These are phyloP conservation scores for Xylaria sp. DNA, from an alignment of 2,329 filamentous ascomycete species.

Conservation along the genomic window DNA sequence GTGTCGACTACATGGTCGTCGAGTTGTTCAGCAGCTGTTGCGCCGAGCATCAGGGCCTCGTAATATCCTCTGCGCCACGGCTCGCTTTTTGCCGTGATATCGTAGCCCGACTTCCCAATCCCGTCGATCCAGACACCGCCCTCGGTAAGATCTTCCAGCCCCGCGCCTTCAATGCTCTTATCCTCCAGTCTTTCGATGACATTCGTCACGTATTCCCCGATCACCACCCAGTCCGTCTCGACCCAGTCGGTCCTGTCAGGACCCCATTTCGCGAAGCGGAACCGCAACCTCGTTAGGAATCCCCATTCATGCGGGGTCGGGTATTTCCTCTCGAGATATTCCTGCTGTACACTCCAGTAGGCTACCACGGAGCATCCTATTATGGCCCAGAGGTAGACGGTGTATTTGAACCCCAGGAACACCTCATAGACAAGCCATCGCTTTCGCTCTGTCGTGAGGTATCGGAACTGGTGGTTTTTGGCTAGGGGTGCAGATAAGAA, in stretches of 20 bases:
- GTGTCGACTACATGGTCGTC: conserved; percentile 81
- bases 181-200: conserved; percentile 77
- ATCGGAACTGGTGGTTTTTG: conserved; percentile 67
- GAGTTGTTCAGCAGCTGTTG: conserved; percentile 79
- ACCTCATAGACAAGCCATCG: conserved; percentile 76
- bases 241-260: conserved; percentile 64
- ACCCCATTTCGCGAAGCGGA: conserved; percentile 71
- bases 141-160: conserved; percentile 65
- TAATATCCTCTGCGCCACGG: conserved; percentile 89
- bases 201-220: conserved; percentile 68
- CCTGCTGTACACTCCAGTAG: conserved; percentile 74
- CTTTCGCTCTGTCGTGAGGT: conserved; percentile 82
- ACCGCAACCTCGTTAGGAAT: conserved; percentile 73
- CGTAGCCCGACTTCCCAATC: conserved; percentile 65
- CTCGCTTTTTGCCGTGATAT: conserved; percentile 80
- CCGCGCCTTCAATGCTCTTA: conserved; percentile 72
- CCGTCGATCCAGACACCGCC: conserved; percentile 65
- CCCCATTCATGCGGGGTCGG: conserved; percentile 88
- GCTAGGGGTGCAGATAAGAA: conserved; percentile 61
- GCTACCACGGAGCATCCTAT: conserved; percentile 68
- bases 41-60: conserved; percentile 80
- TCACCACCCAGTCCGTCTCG: conserved; percentile 74
- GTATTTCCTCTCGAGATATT: conserved; percentile 77
- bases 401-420: conserved; percentile 74
- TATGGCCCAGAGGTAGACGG: conserved; percentile 71